Evolutionary conservation across 208 protist species (phyloP).

Genomic region (Entamoeba dispar): DNA sequence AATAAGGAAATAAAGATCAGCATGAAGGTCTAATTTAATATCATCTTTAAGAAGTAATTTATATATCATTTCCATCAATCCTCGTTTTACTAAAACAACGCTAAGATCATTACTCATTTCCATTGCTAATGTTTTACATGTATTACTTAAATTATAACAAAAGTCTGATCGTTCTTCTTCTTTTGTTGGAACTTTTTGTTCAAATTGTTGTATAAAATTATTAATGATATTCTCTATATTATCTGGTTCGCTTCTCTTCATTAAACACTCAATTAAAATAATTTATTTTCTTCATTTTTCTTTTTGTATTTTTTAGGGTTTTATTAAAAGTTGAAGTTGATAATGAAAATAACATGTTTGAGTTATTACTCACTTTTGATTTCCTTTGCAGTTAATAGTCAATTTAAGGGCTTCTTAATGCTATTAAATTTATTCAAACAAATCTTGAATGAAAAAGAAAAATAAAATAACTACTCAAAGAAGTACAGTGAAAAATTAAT

Average conservation of each 20-base stretch:
- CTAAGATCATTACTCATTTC: neutral
- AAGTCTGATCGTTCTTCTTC: neutral
- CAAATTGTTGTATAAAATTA: neutral
- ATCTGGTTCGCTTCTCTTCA: neutral
- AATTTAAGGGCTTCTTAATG: no score
- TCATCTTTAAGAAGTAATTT: neutral
- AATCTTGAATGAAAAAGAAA: no score
- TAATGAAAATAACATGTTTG: no score
- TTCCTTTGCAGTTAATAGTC: no score
- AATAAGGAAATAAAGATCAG: neutral
- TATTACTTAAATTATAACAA: neutral
- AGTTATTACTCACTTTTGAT: no score
- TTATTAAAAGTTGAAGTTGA: no score
- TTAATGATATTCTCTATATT: neutral
- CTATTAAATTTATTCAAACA: no score
- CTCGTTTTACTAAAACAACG: neutral
- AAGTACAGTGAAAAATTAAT: no score
- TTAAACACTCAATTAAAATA: neutral
- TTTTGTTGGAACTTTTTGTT: neutral
- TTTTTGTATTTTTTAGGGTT: no score
- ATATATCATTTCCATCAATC: neutral
- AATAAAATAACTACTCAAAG: no score
- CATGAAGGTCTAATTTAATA: neutral
- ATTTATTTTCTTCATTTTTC: no score
- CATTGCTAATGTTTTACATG: neutral